phyloP scores from a whole-genome alignment of 768 basidiomycete species.

The Suillus hirtellus region DNA sequence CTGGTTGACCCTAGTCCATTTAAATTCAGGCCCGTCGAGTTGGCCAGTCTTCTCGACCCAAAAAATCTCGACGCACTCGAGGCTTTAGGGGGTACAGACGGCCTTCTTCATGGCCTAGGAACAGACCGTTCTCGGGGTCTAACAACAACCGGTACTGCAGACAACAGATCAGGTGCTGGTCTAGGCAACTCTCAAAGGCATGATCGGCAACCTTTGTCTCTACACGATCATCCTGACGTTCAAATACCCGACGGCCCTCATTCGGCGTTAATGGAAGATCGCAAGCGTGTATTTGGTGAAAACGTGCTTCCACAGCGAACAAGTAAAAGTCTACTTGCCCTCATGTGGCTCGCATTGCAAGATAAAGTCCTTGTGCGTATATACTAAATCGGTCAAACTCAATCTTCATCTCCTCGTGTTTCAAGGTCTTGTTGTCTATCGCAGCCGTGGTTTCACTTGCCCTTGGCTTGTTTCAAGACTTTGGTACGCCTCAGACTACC shows the following conservation, averaged over 20 bases:
- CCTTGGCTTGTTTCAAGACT: conserved; percentile 91
- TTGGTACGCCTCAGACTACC: conserved; percentile 64
- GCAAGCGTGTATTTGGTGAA: conserved; percentile 68
- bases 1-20: conserved; percentile 69
- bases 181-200: conserved; percentile 35
- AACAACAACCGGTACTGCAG: conserved; percentile 9
- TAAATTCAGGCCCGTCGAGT: conserved; percentile 64
- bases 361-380: conserved; percentile 83
- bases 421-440: conserved; percentile 82
- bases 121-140: conserved; percentile 57
- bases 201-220: conserved; percentile 23
- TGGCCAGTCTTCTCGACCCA: conserved; percentile 89
- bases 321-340: conserved; percentile 64
- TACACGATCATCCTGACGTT: conserved; percentile 16
- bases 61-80: conserved; percentile 71
- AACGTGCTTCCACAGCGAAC: conserved; percentile 74
- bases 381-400: not conserved
- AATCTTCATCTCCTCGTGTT: conserved; percentile 13
- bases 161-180: conserved; percentile 28
- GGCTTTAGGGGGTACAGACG: conserved; percentile 67
- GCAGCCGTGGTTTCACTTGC: conserved; percentile 93
- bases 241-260: conserved; percentile 16
- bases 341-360: conserved; percentile 87
- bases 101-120: conserved; percentile 72
- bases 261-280: conserved; percentile 54